Conservation (phyloP, 2,329 filamentous ascomycete species). For the Aspergillus hortae region DNA sequence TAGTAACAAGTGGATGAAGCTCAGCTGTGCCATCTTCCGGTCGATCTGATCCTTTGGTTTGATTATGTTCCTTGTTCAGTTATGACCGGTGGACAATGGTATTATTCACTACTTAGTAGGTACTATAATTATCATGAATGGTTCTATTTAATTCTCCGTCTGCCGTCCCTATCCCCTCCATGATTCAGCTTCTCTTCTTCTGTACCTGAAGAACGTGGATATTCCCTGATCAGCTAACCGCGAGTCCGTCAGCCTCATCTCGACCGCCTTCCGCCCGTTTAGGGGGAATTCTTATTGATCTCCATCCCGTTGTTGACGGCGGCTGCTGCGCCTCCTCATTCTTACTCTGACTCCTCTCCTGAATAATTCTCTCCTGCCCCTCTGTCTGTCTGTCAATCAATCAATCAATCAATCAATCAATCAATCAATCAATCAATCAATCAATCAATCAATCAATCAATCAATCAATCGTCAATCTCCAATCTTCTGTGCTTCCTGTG, state of each 20-base stretch:
- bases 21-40: constrained; percentile 15
- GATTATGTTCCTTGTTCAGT: constrained; percentile 7
- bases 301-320: background rate
- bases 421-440: background rate
- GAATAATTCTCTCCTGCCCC: background rate
- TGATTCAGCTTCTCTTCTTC: too few species aligned
- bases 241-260: constrained; percentile 21
- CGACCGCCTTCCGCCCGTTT: constrained; percentile 25
- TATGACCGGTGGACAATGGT: too few species aligned
- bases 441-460: background rate
- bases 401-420: too few species aligned
- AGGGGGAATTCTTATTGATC: background rate
- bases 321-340: background rate
- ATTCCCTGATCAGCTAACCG: background rate
- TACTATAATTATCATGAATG: too few species aligned
- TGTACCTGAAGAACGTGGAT: background rate
- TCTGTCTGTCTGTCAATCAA: background rate
- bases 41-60: constrained; percentile 19
- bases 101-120: too few species aligned
- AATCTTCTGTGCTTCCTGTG: too few species aligned
- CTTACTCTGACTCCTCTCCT: background rate
- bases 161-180: too few species aligned
- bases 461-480: background rate
- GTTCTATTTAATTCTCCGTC: too few species aligned
- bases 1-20: constrained; percentile 16